phyloP scores from a whole-genome alignment of 208 protist species.

The Leishmania guyanensis region DNA sequence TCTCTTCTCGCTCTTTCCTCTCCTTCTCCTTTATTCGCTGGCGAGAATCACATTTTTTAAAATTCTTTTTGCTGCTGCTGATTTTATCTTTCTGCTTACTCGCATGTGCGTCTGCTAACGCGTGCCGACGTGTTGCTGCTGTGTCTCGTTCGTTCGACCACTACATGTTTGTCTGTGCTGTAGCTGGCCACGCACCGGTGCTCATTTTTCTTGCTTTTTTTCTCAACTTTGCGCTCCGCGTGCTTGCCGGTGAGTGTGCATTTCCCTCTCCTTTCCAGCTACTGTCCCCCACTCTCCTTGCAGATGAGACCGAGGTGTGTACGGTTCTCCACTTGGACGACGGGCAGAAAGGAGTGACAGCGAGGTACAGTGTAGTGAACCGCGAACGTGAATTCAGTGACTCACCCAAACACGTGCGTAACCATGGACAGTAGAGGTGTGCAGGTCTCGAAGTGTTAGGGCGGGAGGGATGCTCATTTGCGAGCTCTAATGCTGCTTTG shows the following conservation, averaged over 20 bases:
- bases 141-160: neutral
- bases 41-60: neutral
- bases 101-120: neutral
- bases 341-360: neutral
- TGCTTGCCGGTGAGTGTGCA: constrained; percentile 10
- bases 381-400: neutral
- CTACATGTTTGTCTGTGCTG: neutral
- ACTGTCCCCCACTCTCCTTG: neutral
- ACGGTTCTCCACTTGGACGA: neutral
- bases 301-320: neutral
- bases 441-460: neutral
- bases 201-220: constrained; percentile 14
- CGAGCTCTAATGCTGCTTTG: neutral
- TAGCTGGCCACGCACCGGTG: neutral
- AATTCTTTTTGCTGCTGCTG: constrained; percentile 4
- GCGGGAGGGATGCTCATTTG: neutral
- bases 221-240: neutral
- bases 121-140: neutral
- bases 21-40: neutral
- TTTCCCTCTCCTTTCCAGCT: constrained; percentile 3
- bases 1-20: constrained; percentile 3
- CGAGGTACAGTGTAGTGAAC: neutral
- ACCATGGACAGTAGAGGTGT: neutral
- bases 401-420: neutral
- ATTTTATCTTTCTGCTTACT: neutral